Conservation (phyloP, 2,329 filamentous ascomycete species). For the Fusarium sulawesiense region DNA sequence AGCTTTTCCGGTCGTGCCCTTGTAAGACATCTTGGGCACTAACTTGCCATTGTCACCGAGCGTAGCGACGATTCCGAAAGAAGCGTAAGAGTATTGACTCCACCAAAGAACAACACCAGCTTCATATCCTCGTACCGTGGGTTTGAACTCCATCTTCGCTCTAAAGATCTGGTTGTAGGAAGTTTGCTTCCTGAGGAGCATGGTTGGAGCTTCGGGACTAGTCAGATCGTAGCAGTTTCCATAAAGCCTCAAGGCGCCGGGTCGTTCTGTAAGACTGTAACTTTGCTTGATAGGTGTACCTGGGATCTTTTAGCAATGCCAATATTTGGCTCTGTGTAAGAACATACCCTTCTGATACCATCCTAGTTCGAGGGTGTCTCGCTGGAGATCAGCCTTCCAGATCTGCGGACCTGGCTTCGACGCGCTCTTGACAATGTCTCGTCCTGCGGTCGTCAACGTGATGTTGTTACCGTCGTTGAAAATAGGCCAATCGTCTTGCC, state of each 20-base stretch:
- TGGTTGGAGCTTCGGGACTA: constrained; percentile 61
- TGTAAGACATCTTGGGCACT: neutral
- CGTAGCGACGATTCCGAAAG: constrained; percentile 41
- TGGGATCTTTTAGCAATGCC: neutral
- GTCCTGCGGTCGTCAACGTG: constrained; percentile 32
- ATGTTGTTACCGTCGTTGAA: constrained; percentile 43
- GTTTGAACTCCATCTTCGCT: constrained; percentile 59
- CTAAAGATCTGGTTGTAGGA: constrained; percentile 56
- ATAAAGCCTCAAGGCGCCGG: constrained; percentile 59
- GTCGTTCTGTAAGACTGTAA: constrained; percentile 59
- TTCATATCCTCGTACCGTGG: constrained; percentile 57
- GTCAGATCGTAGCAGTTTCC: constrained; percentile 64
- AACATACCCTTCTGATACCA: constrained; percentile 46
- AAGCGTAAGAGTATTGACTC: constrained; percentile 58
- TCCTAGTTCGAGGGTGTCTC: constrained; percentile 32
- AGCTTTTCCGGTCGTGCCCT: constrained; percentile 5
- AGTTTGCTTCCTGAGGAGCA: constrained; percentile 66
- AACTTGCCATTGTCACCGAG: neutral
- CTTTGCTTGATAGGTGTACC: constrained; percentile 48
- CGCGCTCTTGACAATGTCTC: constrained; percentile 7
- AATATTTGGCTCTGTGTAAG: rapidly evolving
- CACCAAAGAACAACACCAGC: constrained; percentile 66
- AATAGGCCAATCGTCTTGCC: constrained; percentile 42
- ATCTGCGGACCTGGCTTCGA: neutral
- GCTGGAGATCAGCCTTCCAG: constrained; percentile 36